Evolutionary conservation across 148 eudicot genomes (phyloP).

Genomic region (Suaeda aralocaspica): DNA sequence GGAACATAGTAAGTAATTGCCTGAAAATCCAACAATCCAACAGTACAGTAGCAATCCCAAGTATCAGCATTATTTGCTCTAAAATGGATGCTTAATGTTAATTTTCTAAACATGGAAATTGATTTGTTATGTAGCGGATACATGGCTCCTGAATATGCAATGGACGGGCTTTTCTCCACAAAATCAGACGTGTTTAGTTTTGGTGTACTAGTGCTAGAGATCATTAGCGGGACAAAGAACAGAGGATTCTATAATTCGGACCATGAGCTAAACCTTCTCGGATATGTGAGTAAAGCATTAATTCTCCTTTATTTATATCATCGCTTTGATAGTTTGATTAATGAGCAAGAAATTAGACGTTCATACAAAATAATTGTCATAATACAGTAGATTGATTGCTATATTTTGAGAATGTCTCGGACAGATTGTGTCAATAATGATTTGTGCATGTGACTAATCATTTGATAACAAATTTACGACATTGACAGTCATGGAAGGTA

Average conservation of each 20-base stretch:
- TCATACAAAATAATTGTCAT: background rate
- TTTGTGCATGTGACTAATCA: background rate
- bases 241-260: conserved; percentile 25
- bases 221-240: conserved; percentile 36
- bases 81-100: background rate
- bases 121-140: conserved; percentile 31
- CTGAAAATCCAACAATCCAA: background rate
- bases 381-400: background rate
- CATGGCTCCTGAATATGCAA: conserved; percentile 54
- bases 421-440: too few species aligned
- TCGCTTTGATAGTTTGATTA: too few species aligned
- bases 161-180: conserved; percentile 37
- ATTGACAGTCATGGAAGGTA: conserved; percentile 65
- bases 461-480: background rate
- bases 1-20: conserved; percentile 65
- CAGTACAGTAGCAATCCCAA: background rate
- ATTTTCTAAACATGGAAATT: background rate
- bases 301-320: too few species aligned
- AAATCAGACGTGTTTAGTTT: conserved; percentile 54
- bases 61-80: background rate
- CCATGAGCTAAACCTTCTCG: conserved; percentile 35
- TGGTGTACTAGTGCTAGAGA: conserved; percentile 46
- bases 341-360: too few species aligned
- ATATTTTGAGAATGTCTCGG: too few species aligned
- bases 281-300: conserved; percentile 36